Evolutionary conservation across 805 yeast species (phyloP), one percentile per base, ranked within the genome.

Genomic region (Teunomyces gatunensis): DNA sequence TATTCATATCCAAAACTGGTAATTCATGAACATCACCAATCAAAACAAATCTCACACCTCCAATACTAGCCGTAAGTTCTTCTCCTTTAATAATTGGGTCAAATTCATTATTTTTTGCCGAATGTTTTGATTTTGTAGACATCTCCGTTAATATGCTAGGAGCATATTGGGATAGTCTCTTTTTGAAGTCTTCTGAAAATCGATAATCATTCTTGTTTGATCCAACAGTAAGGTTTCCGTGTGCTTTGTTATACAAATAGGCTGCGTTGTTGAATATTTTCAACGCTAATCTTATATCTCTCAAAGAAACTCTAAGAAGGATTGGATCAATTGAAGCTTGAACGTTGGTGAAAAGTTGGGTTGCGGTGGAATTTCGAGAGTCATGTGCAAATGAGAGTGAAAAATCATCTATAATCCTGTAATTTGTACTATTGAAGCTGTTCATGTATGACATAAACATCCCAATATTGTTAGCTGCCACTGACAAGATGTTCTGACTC

Each of bases 11-110:
- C 12, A 89, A 57, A 33, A 90, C 85, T 0, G 98, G 97, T 53
- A 91, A 73, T 61, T 91, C 97, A 60, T 90, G 94, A 39, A 88
- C 85, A 62, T 89, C 95, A 61, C 97, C 97, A 52, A 91, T 87
- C 44, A 91, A 68, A 1, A 91, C 95, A 42, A 90, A 64, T 51
- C 97, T 74, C 51, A 87, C 60, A 0, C 97, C 97, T 12, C 86
- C 89, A 49, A 89, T 64, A 40, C 79, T 79, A 0, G 84, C 84
- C 37, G 67, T 73, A 40, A 89, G 65, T 39, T 79, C 81, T 63
- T 91, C 97, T 1, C 85, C 87, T 49, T 80, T 79, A 5, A 88
- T 69, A 2, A 84, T 59, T 1, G 80, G 69, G 13, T 66, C 67
- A 3, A 73, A 61, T 21, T 60, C 64, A 5, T 60, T 54, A 1